These are phyloP conservation scores for Strobilomyces echinocephalus DNA, from an alignment of 768 basidiomycete species.

Conservation along the genomic window DNA sequence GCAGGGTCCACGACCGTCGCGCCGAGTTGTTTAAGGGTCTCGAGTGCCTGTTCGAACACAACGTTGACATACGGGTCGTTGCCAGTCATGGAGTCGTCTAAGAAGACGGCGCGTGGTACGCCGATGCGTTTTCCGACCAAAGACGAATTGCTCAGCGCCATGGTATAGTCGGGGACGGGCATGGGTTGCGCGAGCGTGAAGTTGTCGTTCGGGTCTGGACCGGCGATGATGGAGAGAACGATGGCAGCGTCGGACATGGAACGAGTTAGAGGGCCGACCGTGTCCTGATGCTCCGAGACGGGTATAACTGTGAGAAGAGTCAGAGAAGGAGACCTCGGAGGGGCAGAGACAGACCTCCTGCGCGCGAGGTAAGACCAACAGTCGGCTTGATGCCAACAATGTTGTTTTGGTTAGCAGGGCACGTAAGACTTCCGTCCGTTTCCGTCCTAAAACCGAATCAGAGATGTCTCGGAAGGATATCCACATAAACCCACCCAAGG, in stretches of 20 bases:
- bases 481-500: constrained; percentile 27
- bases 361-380: constrained; percentile 53
- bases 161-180: constrained; percentile 50
- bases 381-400: constrained; percentile 58
- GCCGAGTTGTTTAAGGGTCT: constrained; percentile 35
- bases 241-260: constrained; percentile 52
- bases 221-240: constrained; percentile 52
- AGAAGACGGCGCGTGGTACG: constrained; percentile 36
- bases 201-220: constrained; percentile 50
- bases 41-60: constrained; percentile 39
- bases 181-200: constrained; percentile 50
- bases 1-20: constrained; percentile 53
- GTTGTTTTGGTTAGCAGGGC: constrained; percentile 49
- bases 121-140: constrained; percentile 45
- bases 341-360: constrained; percentile 40
- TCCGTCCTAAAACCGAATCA: constrained; percentile 31
- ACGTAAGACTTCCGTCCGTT: constrained; percentile 53
- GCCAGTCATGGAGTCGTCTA: constrained; percentile 29
- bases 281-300: constrained; percentile 55
- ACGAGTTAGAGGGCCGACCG: constrained; percentile 53
- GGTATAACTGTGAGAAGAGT: constrained; percentile 43
- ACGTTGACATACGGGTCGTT: constrained; percentile 9
- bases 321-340: background rate
- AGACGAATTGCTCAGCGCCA: constrained; percentile 43
- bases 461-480: background rate